phyloP scores from a whole-genome alignment of 305 asterid genomes.

The Fraxinus sp. region DNA sequence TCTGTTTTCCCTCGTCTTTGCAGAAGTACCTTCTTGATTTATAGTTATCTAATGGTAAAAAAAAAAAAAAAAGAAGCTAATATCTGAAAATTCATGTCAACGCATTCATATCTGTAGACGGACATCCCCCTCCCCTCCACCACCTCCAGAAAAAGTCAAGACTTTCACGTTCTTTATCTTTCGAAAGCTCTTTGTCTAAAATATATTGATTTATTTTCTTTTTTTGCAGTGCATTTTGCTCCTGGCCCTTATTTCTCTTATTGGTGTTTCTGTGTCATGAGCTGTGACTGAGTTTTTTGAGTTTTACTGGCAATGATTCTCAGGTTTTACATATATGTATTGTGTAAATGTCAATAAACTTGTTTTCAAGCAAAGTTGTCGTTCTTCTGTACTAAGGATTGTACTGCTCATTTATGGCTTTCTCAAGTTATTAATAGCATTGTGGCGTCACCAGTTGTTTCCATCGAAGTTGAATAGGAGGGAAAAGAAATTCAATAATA shows the following conservation, averaged over 20 bases:
- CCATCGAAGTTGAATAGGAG: slow-evolving; percentile 26
- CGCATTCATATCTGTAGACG: not conserved
- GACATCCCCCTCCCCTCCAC: not conserved
- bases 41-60: not conserved
- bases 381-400: slow-evolving; percentile 32
- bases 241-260: slow-evolving; percentile 10
- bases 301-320: slow-evolving; percentile 20
- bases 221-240: slow-evolving; percentile 25
- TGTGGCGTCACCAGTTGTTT: slow-evolving; percentile 35
- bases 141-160: not conserved
- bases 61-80: not conserved
- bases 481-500: slow-evolving; percentile 17
- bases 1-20: not conserved
- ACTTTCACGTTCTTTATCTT: not conserved
- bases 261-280: slow-evolving; percentile 17
- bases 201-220: slow-evolving; percentile 19
- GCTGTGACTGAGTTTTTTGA: slow-evolving; percentile 14
- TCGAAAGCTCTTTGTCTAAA: not conserved
- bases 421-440: slow-evolving; percentile 29
- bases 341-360: slow-evolving; percentile 28
- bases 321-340: slow-evolving; percentile 32
- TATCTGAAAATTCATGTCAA: not conserved
- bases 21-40: not conserved
- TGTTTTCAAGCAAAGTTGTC: slow-evolving; percentile 30
- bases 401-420: slow-evolving; percentile 39